Conservation (phyloP, 768 basidiomycete species). For the Pisolithus orientalis region DNA sequence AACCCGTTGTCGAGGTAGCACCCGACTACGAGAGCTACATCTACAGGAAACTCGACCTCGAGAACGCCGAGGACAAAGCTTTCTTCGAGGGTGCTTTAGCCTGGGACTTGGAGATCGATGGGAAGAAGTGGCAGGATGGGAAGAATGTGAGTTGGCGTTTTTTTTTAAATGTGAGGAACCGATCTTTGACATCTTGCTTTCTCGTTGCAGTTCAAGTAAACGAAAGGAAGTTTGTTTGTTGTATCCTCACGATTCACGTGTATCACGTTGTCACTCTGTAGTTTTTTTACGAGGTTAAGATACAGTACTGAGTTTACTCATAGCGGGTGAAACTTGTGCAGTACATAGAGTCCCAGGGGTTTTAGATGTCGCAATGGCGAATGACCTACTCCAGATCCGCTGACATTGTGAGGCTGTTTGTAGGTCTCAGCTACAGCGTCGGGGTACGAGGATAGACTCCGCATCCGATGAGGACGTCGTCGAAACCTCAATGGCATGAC, state of each 20-base stretch:
- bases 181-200: not conserved
- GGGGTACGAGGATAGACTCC: too few relatives aligned
- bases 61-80: conserved; percentile 67
- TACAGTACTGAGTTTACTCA: too few relatives aligned
- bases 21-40: conserved; percentile 91
- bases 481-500: too few relatives aligned
- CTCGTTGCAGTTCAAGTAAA: conserved; percentile 27
- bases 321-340: too few relatives aligned
- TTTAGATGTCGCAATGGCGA: too few relatives aligned
- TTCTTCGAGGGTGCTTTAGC: conserved; percentile 92
- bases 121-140: conserved; percentile 87
- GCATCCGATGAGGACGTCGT: too few relatives aligned
- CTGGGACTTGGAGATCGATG: conserved; percentile 88
- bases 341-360: too few relatives aligned
- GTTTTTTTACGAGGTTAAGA: too few relatives aligned
- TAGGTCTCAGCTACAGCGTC: too few relatives aligned
- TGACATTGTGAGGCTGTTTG: too few relatives aligned
- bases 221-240: not conserved
- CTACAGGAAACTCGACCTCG: conserved; percentile 73
- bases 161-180: not conserved
- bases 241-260: not conserved
- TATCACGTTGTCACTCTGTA: too few relatives aligned
- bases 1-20: conserved; percentile 68
- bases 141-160: conserved; percentile 64
- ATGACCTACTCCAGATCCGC: too few relatives aligned